Conservation (phyloP, 371 early-diverging fungal species). For the Choanephora cucurbitarum region DNA sequence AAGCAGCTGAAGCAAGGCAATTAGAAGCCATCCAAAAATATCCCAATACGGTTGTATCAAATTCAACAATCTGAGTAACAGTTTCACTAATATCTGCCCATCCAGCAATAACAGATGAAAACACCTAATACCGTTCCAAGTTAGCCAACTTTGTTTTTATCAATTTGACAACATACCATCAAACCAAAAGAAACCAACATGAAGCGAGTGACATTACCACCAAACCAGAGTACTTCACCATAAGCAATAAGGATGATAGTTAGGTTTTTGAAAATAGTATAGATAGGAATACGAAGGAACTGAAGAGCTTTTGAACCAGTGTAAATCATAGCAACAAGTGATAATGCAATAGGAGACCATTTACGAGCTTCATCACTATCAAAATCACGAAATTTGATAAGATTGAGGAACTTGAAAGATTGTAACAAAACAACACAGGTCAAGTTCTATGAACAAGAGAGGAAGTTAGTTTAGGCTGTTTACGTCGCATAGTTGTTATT, state of each 20-base stretch:
- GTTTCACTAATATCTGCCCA: constrained; percentile 71
- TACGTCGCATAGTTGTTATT: neutral
- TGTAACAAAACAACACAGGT: constrained; percentile 43
- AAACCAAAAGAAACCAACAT: constrained; percentile 86
- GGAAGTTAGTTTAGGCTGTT: neutral
- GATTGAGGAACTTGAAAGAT: constrained; percentile 61
- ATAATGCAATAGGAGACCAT: constrained; percentile 89
- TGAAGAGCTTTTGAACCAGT: constrained; percentile 95
- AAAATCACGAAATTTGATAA: constrained; percentile 71
- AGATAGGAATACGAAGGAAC: constrained; percentile 92
- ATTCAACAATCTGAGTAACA: constrained; percentile 32
- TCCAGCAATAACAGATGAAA: constrained; percentile 91
- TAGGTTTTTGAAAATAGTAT: constrained; percentile 99
- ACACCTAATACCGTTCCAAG: constrained; percentile 46
- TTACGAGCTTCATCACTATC: constrained; percentile 68
- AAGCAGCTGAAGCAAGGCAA: constrained; percentile 91
- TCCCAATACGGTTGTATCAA: constrained; percentile 58
- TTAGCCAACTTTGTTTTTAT: neutral
- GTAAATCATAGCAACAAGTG: constrained; percentile 96
- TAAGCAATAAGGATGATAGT: constrained; percentile 98
- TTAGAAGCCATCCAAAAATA: constrained; percentile 91
- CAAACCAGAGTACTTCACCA: constrained; percentile 87
- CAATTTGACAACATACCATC: constrained; percentile 64
- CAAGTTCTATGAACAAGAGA: constrained; percentile 31
- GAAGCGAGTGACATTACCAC: constrained; percentile 73